Percentiles rank a stretch among this genome's conserved stretches.
phyloP scores from a whole-genome alignment of 2,329 filamentous ascomycete genomes.

The Dothideomycetes sp. region DNA sequence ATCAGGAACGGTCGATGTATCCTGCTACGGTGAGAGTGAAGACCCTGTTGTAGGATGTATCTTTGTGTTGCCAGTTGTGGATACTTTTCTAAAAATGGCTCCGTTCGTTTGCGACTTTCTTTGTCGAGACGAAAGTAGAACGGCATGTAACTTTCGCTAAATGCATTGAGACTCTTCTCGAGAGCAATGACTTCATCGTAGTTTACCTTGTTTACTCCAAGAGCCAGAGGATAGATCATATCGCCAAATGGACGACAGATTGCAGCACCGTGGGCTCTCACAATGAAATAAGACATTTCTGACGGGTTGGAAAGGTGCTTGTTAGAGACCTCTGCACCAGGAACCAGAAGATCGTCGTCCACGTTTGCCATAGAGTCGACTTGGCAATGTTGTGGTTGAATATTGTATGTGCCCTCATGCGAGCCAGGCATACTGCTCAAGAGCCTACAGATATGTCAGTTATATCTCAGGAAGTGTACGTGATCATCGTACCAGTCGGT shows the following conservation, averaged over 20 bases:
- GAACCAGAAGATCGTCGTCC: conserved; percentile 30
- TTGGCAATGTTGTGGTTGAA: conserved; percentile 34
- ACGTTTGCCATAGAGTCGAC: conserved; percentile 35
- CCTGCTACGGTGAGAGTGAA: conserved; percentile 20
- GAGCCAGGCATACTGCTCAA: conserved; percentile 34
- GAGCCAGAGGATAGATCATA: conserved; percentile 2
- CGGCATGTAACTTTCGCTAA: conserved; percentile 16
- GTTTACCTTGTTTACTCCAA: conserved; percentile 12
- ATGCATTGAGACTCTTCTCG: conserved; percentile 17
- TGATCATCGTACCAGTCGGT: conserved; percentile 22
- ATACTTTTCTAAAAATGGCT: conserved; percentile 1
- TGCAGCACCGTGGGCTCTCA: conserved; percentile 33
- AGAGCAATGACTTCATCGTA: conserved; percentile 17
- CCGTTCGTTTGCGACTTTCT: not conserved
- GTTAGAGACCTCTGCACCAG: conserved; percentile 18
- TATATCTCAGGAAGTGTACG: no score
- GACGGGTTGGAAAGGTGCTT: conserved; percentile 31
- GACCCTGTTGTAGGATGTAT: conserved; percentile 18
- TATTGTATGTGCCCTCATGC: conserved; percentile 36
- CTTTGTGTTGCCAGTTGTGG: conserved; percentile 8
- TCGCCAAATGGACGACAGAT: conserved; percentile 35
- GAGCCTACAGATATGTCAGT: conserved; percentile 23
- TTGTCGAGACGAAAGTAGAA: conserved; percentile 14
- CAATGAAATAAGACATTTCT: conserved; percentile 37
- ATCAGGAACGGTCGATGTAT: conserved; percentile 23